Percentiles rank a stretch among this genome's conserved stretches.
phyloP scores from a whole-genome alignment of 345 rosid genomes.

The Acer yangbiense region DNA sequence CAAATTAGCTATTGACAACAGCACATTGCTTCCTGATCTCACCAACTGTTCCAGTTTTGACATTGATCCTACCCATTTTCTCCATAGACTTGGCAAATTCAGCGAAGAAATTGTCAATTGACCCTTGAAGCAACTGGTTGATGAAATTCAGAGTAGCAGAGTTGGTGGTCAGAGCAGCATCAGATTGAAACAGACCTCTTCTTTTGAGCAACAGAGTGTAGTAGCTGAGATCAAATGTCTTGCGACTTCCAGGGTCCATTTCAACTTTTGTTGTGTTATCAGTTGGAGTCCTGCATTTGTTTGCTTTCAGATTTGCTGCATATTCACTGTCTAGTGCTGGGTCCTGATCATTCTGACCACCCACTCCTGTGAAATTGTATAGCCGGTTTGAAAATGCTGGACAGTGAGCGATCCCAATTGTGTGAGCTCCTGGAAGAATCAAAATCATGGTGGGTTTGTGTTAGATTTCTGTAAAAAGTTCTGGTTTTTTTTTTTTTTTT shows the following conservation, averaged over 20 bases:
- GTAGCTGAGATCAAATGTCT: conserved; percentile 72
- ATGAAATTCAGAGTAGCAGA: conserved; percentile 46
- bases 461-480: neutral
- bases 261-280: conserved; percentile 67
- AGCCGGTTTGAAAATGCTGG: conserved; percentile 54
- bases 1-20: conserved; percentile 46
- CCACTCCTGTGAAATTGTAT: conserved; percentile 69
- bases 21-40: conserved; percentile 77
- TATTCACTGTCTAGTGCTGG: conserved; percentile 72
- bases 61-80: conserved; percentile 71
- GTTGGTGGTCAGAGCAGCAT: conserved; percentile 64
- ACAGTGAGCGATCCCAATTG: conserved; percentile 78
- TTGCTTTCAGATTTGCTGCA: conserved; percentile 66
- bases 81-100: conserved; percentile 76
- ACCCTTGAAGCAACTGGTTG: conserved; percentile 51
- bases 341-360: conserved; percentile 63
- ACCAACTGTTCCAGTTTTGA: conserved; percentile 66
- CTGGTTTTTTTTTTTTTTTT: too few relatives aligned
- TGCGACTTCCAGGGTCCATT: conserved; percentile 84
- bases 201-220: conserved; percentile 55
- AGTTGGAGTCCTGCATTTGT: conserved; percentile 55
- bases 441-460: neutral
- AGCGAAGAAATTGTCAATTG: conserved; percentile 47
- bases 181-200: conserved; percentile 79
- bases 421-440: conserved; percentile 67